Evolutionary conservation across 179 eudicot genomes (phyloP).

Genomic region (Beta corolliflora): DNA sequence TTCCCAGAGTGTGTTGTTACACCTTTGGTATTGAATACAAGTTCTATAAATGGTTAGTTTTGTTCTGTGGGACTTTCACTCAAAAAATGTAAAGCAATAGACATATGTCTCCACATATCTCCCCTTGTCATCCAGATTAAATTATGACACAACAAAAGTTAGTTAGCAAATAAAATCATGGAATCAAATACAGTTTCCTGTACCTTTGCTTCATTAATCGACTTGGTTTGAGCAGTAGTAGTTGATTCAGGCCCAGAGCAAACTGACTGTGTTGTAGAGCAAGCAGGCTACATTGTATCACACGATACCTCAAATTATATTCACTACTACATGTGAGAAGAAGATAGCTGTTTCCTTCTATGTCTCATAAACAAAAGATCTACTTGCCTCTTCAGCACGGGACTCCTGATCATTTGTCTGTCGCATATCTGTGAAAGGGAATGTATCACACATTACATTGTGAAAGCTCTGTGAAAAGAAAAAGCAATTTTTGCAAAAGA

Average conservation of each 20-base stretch:
- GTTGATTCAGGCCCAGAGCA: slow-evolving; percentile 39
- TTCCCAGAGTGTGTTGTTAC: too few species aligned
- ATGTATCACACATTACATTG: slow-evolving; percentile 21
- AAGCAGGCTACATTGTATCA: slow-evolving; percentile 34
- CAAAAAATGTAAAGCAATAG: too few species aligned
- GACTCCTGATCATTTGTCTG: slow-evolving; percentile 26
- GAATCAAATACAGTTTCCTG: neutral
- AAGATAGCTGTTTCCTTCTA: neutral
- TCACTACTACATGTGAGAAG: neutral
- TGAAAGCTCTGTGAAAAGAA: slow-evolving; percentile 26
- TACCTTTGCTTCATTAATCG: slow-evolving; percentile 34
- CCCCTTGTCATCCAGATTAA: neutral
- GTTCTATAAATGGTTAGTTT: too few species aligned
- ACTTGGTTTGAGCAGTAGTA: slow-evolving; percentile 30
- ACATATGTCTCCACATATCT: neutral
- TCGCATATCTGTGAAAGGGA: slow-evolving; percentile 11
- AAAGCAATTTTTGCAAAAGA: neutral
- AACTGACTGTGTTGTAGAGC: slow-evolving; percentile 36
- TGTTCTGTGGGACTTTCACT: too few species aligned
- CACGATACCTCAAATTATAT: neutral
- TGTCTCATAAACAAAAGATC: slow-evolving; percentile 13
- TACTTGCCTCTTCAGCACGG: slow-evolving; percentile 38
- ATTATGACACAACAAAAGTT: neutral
- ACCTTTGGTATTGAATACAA: too few species aligned
- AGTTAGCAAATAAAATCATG: neutral